phyloP scores from a whole-genome alignment of 805 yeast genomes.

The Candida methanosorbosa region DNA sequence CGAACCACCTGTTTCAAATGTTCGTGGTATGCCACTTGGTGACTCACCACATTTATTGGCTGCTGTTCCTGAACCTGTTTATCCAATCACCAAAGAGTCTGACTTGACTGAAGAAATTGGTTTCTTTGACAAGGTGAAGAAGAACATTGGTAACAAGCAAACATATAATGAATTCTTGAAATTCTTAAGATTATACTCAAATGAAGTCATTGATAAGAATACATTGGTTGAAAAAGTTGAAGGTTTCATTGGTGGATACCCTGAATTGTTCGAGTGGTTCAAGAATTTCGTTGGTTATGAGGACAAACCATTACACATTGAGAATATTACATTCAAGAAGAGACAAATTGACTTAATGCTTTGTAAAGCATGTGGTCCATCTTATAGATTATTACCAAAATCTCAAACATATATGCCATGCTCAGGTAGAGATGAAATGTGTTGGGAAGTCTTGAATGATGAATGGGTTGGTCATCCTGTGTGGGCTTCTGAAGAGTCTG shows the following conservation, averaged over 20 bases:
- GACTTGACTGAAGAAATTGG: constrained; percentile 75
- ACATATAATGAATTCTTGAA: constrained; percentile 90
- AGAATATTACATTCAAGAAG: constrained; percentile 79
- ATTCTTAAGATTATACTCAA: constrained; percentile 77
- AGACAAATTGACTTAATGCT: constrained; percentile 83
- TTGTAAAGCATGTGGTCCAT: constrained; percentile 93
- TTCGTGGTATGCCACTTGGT: constrained; percentile 26
- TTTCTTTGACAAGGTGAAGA: constrained; percentile 89
- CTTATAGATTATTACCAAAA: constrained; percentile 87
- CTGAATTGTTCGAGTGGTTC: constrained; percentile 85
- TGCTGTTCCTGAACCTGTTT: constrained; percentile 78
- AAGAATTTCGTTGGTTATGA: constrained; percentile 84
- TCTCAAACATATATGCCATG: constrained; percentile 96
- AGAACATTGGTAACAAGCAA: constrained; percentile 79
- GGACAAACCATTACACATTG: constrained; percentile 78
- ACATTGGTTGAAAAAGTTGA: constrained; percentile 80
- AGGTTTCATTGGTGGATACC: constrained; percentile 72
- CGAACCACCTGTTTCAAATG: constrained; percentile 41
- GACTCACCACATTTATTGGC: constrained; percentile 68
- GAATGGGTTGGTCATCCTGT: constrained; percentile 99
- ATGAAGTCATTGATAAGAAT: constrained; percentile 78
- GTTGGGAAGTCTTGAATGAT: constrained; percentile 97
- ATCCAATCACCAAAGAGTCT: constrained; percentile 44
- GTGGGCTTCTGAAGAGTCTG: constrained; percentile 99
- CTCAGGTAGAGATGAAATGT: constrained; percentile 97